Evolutionary conservation across 257 asterid species (phyloP), one percentile per base, ranked within the genome.

Genomic region (Nicotiana noctiflora): DNA sequence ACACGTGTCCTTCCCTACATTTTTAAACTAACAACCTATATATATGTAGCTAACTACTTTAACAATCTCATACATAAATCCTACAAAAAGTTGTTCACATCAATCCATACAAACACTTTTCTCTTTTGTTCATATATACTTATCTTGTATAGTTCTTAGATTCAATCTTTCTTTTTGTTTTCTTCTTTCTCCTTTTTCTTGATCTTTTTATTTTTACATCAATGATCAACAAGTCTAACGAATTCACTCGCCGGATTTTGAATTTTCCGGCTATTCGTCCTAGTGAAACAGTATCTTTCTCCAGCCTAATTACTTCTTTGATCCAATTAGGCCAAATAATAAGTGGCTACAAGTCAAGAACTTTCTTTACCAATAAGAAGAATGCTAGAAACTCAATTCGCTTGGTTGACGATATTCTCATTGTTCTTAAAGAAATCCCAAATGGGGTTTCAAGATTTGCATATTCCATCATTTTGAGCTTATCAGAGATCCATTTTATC

Each of bases 221-320:
- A 82, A 94, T 94, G 98, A 74, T 83, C 81, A 83, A 76, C 29
- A 86, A 84, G 2, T 85, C 87, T 75, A 52, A 86, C 68, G 95
- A 83, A 56, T 84, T 64, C 63, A 62, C 80, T 19, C 98, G 98
- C 94, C 97, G 98, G 97, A 87, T 88, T 81, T 82, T 95, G 84
- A 86, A 67, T 87, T 90, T 91, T 61, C 98, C 95, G 92, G 98
- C 98, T 6, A 80, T 91, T 76, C 94, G 97, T 77, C 95, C 98
- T 0, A 83, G 92, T 78, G 97, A 90, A 82, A 84, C 90, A 0
- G 89, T 92, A 0, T 83, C 92, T 9, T 82, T 86, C 31, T 32
- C 88, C 55, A 84, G 61, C 77, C 89, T 95, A 2, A 56, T 93
- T 44, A 0, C 85, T 57, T 91, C 97, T 0, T 77, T 95, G 77